Evolutionary conservation across 495 filamentous ascomycete genomes (phyloP), one percentile per base, ranked within the genome.

Genomic region (Annulohypoxylon bovei): DNA sequence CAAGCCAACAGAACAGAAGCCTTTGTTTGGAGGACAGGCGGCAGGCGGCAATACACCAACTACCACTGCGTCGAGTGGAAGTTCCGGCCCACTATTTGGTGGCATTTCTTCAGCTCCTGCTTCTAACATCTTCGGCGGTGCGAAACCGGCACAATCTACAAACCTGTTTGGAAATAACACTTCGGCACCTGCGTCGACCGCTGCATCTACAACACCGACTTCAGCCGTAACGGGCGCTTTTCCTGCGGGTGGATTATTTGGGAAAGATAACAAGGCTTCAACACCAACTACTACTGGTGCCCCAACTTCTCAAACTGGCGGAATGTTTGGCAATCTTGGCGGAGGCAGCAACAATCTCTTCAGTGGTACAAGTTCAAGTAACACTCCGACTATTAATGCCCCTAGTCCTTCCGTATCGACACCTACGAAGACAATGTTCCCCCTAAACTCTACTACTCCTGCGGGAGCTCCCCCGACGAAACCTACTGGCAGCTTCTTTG

Each of bases 381-480:
- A 79, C 53, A 80, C 76, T 11, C 81, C 82, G n/a, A 62, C 81
- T 46, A 65, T 46, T 20, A 68, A 56, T 14, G 46, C 70, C 14
- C 58, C 75, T 6, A 25, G 8, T 8, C 44, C 64, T 54, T 47
- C 56, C 1, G 30, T 62, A 14, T 54, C 73, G 40, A 79, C 77
- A 46, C 77, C 77, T 16, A 75, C 77, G 37, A 79, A 78, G 53
- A 60, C 79, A 28, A 65, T 85, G 60, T 86, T 88, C 63, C 71
- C 78, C n/a, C 80, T 81, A 37, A 76, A 80, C 27, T 90, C 88
- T 1, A 91, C 88, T 30, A 91, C 88, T 62, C 88, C 88, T 42
- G 88, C 88, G 57, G 88, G 88, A 32, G 87, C 86, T 68, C 88
- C 88, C 20, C 88, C 88, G 7, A 72, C 75, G 49, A 75, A 77